These are phyloP conservation scores for Scutellaria minor DNA, from an alignment of 257 asterid species.

Conservation along the genomic window DNA sequence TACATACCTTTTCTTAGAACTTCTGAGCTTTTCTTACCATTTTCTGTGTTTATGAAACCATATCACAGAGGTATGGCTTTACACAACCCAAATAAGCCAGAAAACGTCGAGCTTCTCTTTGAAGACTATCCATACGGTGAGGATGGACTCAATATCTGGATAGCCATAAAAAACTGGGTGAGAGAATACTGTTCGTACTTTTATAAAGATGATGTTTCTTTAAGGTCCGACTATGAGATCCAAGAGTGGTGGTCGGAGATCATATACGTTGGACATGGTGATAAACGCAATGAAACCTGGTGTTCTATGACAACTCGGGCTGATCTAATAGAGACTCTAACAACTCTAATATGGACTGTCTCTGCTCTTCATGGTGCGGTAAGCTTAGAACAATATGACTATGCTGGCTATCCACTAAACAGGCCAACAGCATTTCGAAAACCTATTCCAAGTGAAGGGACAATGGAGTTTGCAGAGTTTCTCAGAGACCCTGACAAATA, in stretches of 20 bases:
- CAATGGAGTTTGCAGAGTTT: slow-evolving; percentile 57
- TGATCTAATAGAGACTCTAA: slow-evolving; percentile 45
- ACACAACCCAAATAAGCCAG: slow-evolving; percentile 39
- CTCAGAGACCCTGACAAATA: slow-evolving; percentile 48
- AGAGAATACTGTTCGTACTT: slow-evolving; percentile 42
- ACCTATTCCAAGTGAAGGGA: slow-evolving; percentile 54
- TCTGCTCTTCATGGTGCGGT: slow-evolving; percentile 54
- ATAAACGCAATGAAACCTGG: slow-evolving; percentile 48
- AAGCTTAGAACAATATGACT: slow-evolving; percentile 50
- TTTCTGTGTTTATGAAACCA: slow-evolving; percentile 17
- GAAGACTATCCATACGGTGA: slow-evolving; percentile 59
- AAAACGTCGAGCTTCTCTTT: slow-evolving; percentile 50
- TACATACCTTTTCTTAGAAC: background rate
- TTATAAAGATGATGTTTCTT: slow-evolving; percentile 44
- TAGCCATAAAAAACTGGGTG: slow-evolving; percentile 54
- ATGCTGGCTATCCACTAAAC: slow-evolving; percentile 54
- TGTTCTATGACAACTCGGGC: slow-evolving; percentile 49
- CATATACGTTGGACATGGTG: slow-evolving; percentile 52
- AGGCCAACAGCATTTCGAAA: slow-evolving; percentile 45
- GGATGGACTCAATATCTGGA: slow-evolving; percentile 63
- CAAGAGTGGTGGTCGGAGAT: slow-evolving; percentile 63
- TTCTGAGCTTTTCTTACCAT: slow-evolving; percentile 9
- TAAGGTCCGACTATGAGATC: slow-evolving; percentile 49
- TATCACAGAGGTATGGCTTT: slow-evolving; percentile 52
- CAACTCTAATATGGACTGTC: slow-evolving; percentile 54